Percentiles rank a stretch among this genome's conserved stretches.
Conservation (phyloP, 1,284 basidiomycete genomes). For the Malassezia globosa region DNA sequence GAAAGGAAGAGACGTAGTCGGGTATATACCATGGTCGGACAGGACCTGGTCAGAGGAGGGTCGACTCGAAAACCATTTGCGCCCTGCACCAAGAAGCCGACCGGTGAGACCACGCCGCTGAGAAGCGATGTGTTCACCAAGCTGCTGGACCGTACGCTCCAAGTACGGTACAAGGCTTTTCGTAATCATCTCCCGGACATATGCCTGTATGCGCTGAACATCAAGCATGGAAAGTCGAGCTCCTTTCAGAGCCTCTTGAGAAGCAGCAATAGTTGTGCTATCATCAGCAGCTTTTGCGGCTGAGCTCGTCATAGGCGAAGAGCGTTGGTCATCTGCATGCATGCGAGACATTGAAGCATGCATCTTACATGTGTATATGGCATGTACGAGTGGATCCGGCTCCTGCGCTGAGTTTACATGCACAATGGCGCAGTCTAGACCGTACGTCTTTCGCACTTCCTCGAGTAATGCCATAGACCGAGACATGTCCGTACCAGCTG, state of each 20-base stretch:
- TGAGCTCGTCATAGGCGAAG: not conserved
- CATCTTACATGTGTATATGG: not conserved
- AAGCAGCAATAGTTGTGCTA: not conserved
- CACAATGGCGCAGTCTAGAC: conserved; percentile 40
- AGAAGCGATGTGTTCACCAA: conserved; percentile 79
- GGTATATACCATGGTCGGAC: conserved; percentile 46
- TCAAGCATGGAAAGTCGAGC: conserved; percentile 59
- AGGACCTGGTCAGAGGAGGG: not conserved
- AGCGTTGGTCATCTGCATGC: not conserved
- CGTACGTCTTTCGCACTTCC: conserved; percentile 38
- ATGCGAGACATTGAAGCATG: not conserved
- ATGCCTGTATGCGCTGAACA: conserved; percentile 65
- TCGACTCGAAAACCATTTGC: conserved; percentile 50
- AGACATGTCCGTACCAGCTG: conserved; percentile 24
- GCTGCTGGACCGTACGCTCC: conserved; percentile 82
- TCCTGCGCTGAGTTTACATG: conserved; percentile 30
- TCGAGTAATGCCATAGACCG: conserved; percentile 32
- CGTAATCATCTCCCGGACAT: conserved; percentile 77
- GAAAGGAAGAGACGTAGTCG: conserved; percentile 49
- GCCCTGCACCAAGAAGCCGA: conserved; percentile 54
- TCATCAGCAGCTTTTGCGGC: not conserved
- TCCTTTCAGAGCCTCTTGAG: not conserved
- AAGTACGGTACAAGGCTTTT: conserved; percentile 91
- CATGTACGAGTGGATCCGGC: not conserved
- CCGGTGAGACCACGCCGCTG: conserved; percentile 77